Percentiles rank a stretch among this genome's conserved stretches.
phyloP scores from a whole-genome alignment of 73 alveolate species.

The Tetrahymena thermophila region DNA sequence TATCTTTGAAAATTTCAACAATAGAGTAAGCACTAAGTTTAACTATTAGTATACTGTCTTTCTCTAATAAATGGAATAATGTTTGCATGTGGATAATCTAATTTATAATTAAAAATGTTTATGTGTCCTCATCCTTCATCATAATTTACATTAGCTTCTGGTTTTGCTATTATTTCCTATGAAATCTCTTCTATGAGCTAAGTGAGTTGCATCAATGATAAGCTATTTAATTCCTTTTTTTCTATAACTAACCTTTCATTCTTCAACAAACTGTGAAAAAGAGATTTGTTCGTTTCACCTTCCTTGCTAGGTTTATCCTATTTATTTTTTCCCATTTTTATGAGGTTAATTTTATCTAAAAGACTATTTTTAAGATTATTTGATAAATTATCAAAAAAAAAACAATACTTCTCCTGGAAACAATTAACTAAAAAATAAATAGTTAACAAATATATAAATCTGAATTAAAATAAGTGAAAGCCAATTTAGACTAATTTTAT shows the following conservation, averaged over 20 bases:
- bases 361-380: background rate
- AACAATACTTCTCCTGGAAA: background rate
- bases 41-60: background rate
- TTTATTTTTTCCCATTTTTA: background rate
- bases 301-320: background rate
- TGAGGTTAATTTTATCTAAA: background rate
- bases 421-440: background rate
- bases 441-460: background rate
- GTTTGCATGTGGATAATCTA: background rate
- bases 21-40: background rate
- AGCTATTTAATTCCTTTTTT: background rate
- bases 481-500: background rate
- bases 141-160: background rate
- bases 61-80: background rate
- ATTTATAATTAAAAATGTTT: background rate
- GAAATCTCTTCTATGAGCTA: background rate
- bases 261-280: background rate
- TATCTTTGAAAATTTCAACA: background rate
- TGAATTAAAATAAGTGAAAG: background rate
- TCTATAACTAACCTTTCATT: background rate
- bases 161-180: background rate
- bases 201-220: background rate
- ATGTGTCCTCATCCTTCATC: too few species aligned
- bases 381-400: background rate
- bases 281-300: background rate